Conservation (phyloP, 2,329 filamentous ascomycete genomes). For the Thermothelomyces thermophilus region DNA sequence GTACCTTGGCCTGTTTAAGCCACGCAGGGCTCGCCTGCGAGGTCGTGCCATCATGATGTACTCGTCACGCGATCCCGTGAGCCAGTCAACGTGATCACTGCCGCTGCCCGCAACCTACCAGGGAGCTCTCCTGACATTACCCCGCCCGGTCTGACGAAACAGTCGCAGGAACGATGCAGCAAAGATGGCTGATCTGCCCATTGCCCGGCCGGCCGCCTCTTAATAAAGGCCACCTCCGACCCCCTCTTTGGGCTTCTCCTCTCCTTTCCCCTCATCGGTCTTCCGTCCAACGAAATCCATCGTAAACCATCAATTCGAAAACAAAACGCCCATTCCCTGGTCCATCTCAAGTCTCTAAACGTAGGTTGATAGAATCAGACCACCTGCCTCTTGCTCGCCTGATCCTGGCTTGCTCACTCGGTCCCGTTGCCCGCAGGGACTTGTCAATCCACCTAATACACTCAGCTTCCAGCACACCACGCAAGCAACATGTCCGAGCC, state of each 20-base stretch:
- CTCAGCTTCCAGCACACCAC: conserved; percentile 7
- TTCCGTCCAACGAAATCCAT: conserved; percentile 13
- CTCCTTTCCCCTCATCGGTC: conserved; percentile 16
- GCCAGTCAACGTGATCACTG: conserved; percentile 24
- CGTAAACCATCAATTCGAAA: background rate
- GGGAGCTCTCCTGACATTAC: conserved; percentile 26
- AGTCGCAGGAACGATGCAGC: conserved; percentile 26
- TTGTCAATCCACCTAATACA: background rate
- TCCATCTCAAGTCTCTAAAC: background rate
- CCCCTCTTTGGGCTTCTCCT: conserved; percentile 11
- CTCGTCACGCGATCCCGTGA: conserved; percentile 25
- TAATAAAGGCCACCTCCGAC: conserved; percentile 6
- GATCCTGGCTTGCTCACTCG: background rate
- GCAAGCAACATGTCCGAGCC: conserved; percentile 42
- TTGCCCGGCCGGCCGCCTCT: background rate
- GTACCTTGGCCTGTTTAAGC: conserved; percentile 16
- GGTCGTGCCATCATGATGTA: conserved; percentile 26
- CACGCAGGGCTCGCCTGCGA: conserved; percentile 14
- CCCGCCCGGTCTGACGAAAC: conserved; percentile 41
- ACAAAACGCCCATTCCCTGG: background rate
- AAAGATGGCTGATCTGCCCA: conserved; percentile 8
- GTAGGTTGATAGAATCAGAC: background rate
- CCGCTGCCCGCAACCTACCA: conserved; percentile 9
- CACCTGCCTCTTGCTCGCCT: background rate
- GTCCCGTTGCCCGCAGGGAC: background rate